Base-by-base conservation (phyloP, 306 rosid genomes). In the Cucurbita pepo region DNA sequence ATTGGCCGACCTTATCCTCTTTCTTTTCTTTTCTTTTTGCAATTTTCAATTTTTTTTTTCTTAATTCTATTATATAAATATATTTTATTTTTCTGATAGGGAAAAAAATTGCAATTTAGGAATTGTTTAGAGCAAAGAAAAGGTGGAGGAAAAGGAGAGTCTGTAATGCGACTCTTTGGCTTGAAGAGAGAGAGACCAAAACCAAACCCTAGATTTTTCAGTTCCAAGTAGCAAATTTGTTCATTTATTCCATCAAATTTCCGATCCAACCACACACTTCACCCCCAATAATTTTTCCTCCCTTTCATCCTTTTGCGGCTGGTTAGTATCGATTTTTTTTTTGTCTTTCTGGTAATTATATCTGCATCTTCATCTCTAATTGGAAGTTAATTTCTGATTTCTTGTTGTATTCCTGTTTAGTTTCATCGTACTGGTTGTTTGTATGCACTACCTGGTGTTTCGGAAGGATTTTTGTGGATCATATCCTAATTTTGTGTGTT, bases 1-100 rank as follows among this genome's bases (percentile, higher is more conserved):
- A 80, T 83, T 78, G 83, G 79, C 85, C 85, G 80, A 78, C 81
- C 86, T 85, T 82, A 85, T 85, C 86, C 83, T 80, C 82, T 82
- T 80, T 51, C 22, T 25, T 61, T 63, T 30, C 34, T 30, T 30
- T 30, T 2, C 34, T 30, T 30, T 25, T 76, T 55, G 0, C 4
- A 37, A 45, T 58, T 25, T 54, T 71, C 10, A 6, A 7, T 56
- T 57, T 11, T 67, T 21, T 21, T 21, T 51, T 51, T 51, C 2
- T 13, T 13, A 13, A 53, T 53, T 76, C 8, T 10, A 53, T 64
- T 51, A 21, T 55, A 44, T 66, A 66, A 66, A 74, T 74, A 48
- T 63, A 30, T 30, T 2, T 30, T 76, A 72, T 82, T 78, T 79
- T 44, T 72, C 53, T 71, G 56, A 11, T 72, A 72, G 69, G 76